Conservation (phyloP, 306 rosid genomes). For the Dryas drummondii region DNA sequence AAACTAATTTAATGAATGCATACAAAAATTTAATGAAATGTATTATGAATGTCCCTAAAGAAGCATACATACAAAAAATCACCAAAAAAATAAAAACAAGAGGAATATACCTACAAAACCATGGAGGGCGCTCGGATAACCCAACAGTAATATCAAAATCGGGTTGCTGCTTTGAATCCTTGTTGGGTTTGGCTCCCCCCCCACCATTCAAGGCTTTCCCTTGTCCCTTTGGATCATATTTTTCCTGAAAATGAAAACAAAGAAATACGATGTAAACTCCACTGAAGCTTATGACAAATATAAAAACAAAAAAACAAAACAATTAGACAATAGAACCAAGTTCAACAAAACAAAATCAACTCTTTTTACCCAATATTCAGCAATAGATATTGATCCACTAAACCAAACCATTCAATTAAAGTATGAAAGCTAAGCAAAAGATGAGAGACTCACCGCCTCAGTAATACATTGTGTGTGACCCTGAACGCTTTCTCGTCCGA, state of each 20-base stretch:
- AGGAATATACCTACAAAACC: constrained; percentile 78
- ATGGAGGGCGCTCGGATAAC: constrained; percentile 83
- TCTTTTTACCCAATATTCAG: neutral
- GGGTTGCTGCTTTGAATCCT: constrained; percentile 52
- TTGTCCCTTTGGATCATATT: constrained; percentile 95
- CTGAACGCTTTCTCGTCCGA: constrained; percentile 72
- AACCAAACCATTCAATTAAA: neutral
- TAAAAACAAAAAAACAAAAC: neutral
- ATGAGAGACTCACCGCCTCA: constrained; percentile 61
- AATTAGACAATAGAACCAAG: too few species aligned
- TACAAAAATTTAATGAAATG: neutral
- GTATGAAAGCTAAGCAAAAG: constrained; percentile 6
- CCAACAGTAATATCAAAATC: constrained; percentile 80
- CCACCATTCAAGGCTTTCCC: constrained; percentile 46
- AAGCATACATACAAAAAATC: neutral
- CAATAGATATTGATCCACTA: neutral
- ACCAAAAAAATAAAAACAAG: constrained; percentile 2
- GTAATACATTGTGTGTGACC: constrained; percentile 85
- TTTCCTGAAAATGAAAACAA: constrained; percentile 54
- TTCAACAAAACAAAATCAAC: neutral
- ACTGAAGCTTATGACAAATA: neutral
- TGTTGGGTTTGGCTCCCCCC: constrained; percentile 51
- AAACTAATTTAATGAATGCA: neutral
- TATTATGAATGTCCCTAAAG: neutral
- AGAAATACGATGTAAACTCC: too few species aligned